Conservation (phyloP, 169 alveolate genomes). For the Besnoitia besnoiti region DNA sequence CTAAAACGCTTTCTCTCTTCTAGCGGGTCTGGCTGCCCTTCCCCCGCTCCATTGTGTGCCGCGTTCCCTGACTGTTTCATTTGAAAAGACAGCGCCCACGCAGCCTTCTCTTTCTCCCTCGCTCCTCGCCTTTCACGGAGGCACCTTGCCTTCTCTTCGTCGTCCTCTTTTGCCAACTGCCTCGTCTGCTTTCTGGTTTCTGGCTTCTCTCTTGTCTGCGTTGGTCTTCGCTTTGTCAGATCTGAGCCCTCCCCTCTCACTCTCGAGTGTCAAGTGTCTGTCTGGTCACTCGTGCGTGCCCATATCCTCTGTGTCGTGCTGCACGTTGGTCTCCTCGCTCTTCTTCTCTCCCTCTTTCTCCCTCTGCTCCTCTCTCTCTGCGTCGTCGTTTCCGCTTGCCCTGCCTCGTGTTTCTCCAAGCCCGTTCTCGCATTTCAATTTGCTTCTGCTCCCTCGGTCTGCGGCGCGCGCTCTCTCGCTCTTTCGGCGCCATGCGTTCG, state of each 20-base stretch:
- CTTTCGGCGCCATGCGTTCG: not conserved
- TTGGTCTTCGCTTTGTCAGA: not conserved
- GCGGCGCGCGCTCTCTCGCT: not conserved
- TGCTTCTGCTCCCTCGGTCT: not conserved
- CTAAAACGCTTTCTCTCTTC: too few species aligned
- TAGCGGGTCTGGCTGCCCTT: too few species aligned
- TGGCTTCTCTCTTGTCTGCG: not conserved
- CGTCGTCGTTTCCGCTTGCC: not conserved
- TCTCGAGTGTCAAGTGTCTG: not conserved
- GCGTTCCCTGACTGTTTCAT: too few species aligned
- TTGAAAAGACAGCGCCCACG: too few species aligned
- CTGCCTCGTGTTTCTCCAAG: not conserved
- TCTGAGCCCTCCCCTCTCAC: not conserved
- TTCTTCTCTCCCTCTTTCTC: not conserved
- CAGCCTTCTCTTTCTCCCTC: not conserved
- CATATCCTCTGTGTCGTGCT: too few species aligned
- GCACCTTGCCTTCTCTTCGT: not conserved
- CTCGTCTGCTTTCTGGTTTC: not conserved
- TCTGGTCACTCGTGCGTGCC: too few species aligned
- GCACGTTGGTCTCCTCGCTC: too few species aligned
- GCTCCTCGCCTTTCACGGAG: not conserved
- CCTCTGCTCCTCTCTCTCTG: not conserved
- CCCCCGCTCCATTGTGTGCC: too few species aligned
- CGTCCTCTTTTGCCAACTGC: not conserved
- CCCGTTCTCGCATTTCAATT: not conserved